Evolutionary conservation across 108 stramenopile genomes (phyloP).

Genomic region (Skeletonema menzelii): DNA sequence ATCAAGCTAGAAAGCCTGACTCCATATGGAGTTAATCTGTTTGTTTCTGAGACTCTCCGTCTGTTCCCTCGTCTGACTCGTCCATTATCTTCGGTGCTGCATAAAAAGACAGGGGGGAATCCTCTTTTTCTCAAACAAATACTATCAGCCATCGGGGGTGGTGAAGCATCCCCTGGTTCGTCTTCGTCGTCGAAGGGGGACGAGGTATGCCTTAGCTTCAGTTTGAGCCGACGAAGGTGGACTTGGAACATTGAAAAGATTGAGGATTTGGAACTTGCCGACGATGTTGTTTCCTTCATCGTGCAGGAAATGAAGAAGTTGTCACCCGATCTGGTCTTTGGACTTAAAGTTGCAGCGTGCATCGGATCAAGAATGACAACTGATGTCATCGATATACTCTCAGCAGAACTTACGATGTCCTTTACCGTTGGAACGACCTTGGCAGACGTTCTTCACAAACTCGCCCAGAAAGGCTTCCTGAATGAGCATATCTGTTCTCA

Average conservation of each 20-base stretch:
- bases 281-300: slow-evolving; percentile 18
- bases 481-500: background rate
- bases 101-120: slow-evolving; percentile 16
- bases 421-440: background rate
- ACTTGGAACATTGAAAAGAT: slow-evolving; percentile 28
- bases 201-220: slow-evolving; percentile 14
- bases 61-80: slow-evolving; percentile 30
- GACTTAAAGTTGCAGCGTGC: slow-evolving; percentile 28
- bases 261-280: slow-evolving; percentile 15
- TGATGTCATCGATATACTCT: slow-evolving; percentile 6
- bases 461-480: background rate
- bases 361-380: slow-evolving; percentile 22
- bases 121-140: slow-evolving; percentile 10
- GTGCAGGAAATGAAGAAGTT: slow-evolving; percentile 15
- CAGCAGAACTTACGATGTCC: background rate
- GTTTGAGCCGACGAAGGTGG: slow-evolving; percentile 14
- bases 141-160: background rate
- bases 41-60: slow-evolving; percentile 24
- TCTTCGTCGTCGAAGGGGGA: slow-evolving; percentile 4
- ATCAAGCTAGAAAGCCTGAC: slow-evolving; percentile 19
- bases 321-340: slow-evolving; percentile 6
- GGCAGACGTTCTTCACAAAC: background rate
- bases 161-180: background rate
- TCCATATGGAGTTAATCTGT: slow-evolving; percentile 18
- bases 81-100: slow-evolving; percentile 21